Evolutionary conservation across 2,329 filamentous ascomycete species (phyloP).

Genomic region (Zasmidium angulare): DNA sequence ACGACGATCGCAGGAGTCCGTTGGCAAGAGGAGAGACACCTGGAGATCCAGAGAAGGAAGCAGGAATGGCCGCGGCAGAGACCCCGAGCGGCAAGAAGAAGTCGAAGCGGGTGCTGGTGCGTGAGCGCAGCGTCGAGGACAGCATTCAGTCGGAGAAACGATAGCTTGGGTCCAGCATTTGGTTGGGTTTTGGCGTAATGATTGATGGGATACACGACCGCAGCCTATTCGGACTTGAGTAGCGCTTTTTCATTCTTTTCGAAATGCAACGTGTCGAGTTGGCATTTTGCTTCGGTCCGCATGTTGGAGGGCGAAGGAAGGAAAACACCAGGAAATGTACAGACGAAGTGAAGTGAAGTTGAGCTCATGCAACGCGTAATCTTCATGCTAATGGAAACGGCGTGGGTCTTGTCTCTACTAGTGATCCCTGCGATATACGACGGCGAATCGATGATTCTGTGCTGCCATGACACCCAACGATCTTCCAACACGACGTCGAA

Average conservation of each 20-base stretch:
- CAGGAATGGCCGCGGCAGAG: not conserved
- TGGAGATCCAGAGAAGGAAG: constrained; percentile 24
- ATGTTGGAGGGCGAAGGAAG: too few relatives aligned
- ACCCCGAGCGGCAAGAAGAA: constrained; percentile 17
- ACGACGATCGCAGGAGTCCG: constrained; percentile 17
- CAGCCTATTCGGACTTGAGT: not conserved
- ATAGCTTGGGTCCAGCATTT: not conserved
- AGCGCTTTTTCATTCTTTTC: not conserved
- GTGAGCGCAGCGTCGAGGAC: constrained; percentile 21
- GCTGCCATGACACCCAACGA: too few relatives aligned
- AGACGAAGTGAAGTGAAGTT: too few relatives aligned
- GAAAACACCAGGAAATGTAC: too few relatives aligned
- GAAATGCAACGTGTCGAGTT: not conserved
- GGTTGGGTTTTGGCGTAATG: not conserved
- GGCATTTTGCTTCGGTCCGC: too few relatives aligned
- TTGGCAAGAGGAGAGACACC: constrained; percentile 26
- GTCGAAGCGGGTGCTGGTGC: constrained; percentile 20
- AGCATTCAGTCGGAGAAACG: constrained; percentile 1
- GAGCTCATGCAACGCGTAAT: too few relatives aligned
- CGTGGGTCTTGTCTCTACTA: too few relatives aligned
- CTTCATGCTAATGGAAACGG: too few relatives aligned
- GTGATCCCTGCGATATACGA: too few relatives aligned
- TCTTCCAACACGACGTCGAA: too few relatives aligned
- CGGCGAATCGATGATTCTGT: too few relatives aligned
- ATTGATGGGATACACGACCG: not conserved